These are phyloP conservation scores for Venturia pyrina DNA, from an alignment of 2,329 filamentous ascomycete genomes.

Conservation along the genomic window DNA sequence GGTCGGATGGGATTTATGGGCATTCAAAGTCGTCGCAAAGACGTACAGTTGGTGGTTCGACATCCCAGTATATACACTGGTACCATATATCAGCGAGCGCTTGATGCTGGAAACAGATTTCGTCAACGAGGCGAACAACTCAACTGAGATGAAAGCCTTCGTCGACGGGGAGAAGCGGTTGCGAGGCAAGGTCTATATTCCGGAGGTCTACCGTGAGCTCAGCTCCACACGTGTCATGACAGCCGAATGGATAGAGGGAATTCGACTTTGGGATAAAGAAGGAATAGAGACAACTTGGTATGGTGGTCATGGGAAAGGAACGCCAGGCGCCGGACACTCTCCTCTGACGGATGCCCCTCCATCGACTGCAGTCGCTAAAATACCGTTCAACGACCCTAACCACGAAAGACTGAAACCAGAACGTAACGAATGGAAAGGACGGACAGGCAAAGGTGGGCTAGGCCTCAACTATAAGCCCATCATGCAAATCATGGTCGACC, in stretches of 20 bases:
- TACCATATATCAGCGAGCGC: constrained; percentile 90
- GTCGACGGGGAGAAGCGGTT: constrained; percentile 68
- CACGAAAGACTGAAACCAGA: constrained; percentile 64
- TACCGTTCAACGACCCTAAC: constrained; percentile 31
- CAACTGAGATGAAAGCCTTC: constrained; percentile 69
- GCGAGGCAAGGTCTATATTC: constrained; percentile 75
- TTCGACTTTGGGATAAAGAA: constrained; percentile 85
- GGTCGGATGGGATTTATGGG: constrained; percentile 90
- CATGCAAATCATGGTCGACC: constrained; percentile 92
- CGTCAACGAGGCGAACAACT: constrained; percentile 80
- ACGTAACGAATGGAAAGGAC: constrained; percentile 67
- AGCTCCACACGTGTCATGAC: constrained; percentile 79
- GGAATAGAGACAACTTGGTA: constrained; percentile 68
- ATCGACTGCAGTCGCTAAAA: constrained; percentile 25
- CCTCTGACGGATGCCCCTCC: constrained; percentile 43
- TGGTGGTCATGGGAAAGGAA: constrained; percentile 65
- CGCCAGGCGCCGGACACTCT: constrained; percentile 63
- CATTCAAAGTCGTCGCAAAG: constrained; percentile 78
- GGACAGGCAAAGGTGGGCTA: constrained; percentile 63
- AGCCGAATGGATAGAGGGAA: constrained; percentile 95
- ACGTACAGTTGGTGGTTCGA: constrained; percentile 77
- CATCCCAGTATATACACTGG: constrained; percentile 80
- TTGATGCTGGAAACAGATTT: constrained; percentile 92
- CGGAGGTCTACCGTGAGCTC: constrained; percentile 71
- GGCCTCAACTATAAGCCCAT: constrained; percentile 75